Conservation (phyloP, 768 basidiomycete species). For the Austroboletus festivus region DNA sequence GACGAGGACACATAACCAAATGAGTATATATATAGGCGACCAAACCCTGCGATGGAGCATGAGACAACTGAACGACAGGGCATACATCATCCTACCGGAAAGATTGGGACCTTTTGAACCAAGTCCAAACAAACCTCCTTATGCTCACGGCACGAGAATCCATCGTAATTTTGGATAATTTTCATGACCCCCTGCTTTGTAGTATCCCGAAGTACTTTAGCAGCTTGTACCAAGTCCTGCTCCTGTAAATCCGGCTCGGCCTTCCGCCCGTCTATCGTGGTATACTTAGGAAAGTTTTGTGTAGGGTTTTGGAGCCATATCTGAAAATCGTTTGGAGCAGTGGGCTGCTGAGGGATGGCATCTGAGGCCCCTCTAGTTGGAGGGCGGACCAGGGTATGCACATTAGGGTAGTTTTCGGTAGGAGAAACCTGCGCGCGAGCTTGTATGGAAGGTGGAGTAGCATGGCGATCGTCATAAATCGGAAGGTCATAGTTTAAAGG, state of each 20-base stretch:
- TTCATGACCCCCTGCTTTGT: constrained; percentile 12
- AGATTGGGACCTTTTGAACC: constrained; percentile 16
- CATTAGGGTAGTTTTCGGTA: background rate
- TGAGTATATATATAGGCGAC: constrained; percentile 31
- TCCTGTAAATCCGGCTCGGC: background rate
- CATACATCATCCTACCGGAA: constrained; percentile 19
- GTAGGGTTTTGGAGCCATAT: constrained; percentile 8
- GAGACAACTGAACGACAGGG: constrained; percentile 3
- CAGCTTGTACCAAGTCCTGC: background rate
- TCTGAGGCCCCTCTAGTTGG: background rate
- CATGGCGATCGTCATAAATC: no score
- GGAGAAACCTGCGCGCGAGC: no score
- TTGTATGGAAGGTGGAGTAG: no score
- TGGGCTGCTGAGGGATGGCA: background rate
- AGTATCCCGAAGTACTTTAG: constrained; percentile 12
- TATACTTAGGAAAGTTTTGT: constrained; percentile 8
- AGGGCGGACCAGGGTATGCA: background rate
- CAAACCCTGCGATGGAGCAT: constrained; percentile 19
- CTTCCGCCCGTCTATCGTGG: constrained; percentile 17
- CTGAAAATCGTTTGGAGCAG: constrained; percentile 13
- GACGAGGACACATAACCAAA: constrained; percentile 14
- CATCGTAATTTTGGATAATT: constrained; percentile 19
- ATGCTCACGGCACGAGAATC: background rate
- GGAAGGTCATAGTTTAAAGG: no score
- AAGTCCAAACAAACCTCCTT: constrained; percentile 13